Percentiles rank a stretch among this genome's conserved stretches.
These are phyloP conservation scores for Pholiota molesta DNA, from an alignment of 768 basidiomycete genomes.

Conservation along the genomic window DNA sequence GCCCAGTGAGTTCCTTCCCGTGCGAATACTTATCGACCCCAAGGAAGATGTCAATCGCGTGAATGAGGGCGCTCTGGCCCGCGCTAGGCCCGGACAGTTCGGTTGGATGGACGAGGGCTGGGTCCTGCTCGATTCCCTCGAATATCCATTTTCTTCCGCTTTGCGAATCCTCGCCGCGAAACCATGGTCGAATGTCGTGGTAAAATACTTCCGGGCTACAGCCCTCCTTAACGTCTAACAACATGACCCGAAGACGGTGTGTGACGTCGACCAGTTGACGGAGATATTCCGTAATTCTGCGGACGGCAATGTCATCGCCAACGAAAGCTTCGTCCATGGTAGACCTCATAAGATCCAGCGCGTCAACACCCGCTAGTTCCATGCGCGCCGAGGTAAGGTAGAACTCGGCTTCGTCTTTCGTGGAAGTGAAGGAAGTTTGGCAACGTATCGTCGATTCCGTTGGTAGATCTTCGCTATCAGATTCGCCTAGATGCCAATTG, in stretches of 20 bases:
- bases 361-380: slow-evolving; percentile 83
- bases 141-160: slow-evolving; percentile 53
- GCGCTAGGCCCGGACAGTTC: slow-evolving; percentile 81
- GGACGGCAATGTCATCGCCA: slow-evolving; percentile 63
- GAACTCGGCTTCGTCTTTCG: slow-evolving; percentile 82
- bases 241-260: slow-evolving; percentile 58
- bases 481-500: slow-evolving; percentile 62
- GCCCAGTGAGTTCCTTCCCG: slow-evolving; percentile 22
- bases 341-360: slow-evolving; percentile 81
- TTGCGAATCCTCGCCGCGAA: slow-evolving; percentile 66
- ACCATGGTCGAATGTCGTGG: slow-evolving; percentile 77
- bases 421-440: slow-evolving; percentile 75
- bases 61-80: slow-evolving; percentile 80
- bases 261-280: slow-evolving; percentile 64
- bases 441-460: slow-evolving; percentile 64
- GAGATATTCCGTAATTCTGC: slow-evolving; percentile 69
- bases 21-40: slow-evolving; percentile 59
- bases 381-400: slow-evolving; percentile 86
- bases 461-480: slow-evolving; percentile 41
- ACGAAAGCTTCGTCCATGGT: slow-evolving; percentile 91
- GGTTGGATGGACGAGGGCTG: slow-evolving; percentile 42
- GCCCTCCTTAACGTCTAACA: slow-evolving; percentile 66
- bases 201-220: slow-evolving; percentile 80
- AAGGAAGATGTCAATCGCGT: slow-evolving; percentile 73
- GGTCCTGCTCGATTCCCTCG: slow-evolving; percentile 56